Percentiles rank a stretch among this genome's conserved stretches.
phyloP scores from a whole-genome alignment of 2,329 filamentous ascomycete species.

The Didymella segeticola region DNA sequence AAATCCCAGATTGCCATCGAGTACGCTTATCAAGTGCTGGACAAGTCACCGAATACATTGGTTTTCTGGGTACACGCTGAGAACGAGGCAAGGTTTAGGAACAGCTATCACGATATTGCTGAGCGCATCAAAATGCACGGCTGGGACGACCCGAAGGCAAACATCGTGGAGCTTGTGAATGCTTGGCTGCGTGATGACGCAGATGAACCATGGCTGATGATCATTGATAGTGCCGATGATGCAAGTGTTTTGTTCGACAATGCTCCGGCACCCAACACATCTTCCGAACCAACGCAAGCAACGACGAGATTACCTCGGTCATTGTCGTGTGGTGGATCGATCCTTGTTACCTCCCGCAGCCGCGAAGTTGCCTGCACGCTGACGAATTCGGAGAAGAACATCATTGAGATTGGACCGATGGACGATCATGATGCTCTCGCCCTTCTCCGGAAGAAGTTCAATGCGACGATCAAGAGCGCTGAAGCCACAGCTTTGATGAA shows the following conservation, averaged over 20 bases:
- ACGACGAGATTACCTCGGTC: background rate
- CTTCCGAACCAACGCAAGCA: background rate
- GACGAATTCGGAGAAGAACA: constrained; percentile 4
- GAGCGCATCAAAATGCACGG: constrained; percentile 10
- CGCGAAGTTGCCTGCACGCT: constrained; percentile 15
- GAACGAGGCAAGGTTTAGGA: constrained; percentile 16
- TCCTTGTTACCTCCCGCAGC: constrained; percentile 20
- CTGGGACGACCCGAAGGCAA: constrained; percentile 14
- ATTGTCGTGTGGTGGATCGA: constrained; percentile 1
- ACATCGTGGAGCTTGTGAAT: constrained; percentile 20
- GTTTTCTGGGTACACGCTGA: constrained; percentile 27
- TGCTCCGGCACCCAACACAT: background rate
- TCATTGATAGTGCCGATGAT: constrained; percentile 35
- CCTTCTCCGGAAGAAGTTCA: constrained; percentile 20
- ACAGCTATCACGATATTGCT: constrained; percentile 24
- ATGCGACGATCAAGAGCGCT: background rate
- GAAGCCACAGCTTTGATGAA: constrained; percentile 1
- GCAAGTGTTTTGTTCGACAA: constrained; percentile 5
- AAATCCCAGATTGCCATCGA: constrained; percentile 28
- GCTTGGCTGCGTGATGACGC: constrained; percentile 22
- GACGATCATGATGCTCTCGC: background rate
- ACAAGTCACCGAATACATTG: background rate
- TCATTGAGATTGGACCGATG: constrained; percentile 19
- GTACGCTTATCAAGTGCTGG: background rate
- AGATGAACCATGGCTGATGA: constrained; percentile 26